Conservation (phyloP, 768 basidiomycete genomes). For the Pulveroboletus sp. region DNA sequence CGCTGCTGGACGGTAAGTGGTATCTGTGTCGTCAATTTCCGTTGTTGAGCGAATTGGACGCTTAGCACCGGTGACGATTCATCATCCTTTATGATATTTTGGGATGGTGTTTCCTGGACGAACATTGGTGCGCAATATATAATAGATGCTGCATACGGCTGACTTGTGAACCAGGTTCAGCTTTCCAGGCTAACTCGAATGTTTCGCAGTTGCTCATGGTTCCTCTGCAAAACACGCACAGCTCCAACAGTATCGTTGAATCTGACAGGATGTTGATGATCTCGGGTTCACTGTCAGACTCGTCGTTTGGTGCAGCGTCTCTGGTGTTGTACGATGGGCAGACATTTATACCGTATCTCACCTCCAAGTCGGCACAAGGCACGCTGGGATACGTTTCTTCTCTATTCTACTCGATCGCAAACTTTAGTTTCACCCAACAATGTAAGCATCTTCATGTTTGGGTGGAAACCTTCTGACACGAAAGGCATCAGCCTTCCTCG, state of each 20-base stretch:
- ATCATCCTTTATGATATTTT: slow-evolving; percentile 74
- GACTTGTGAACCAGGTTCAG: slow-evolving; percentile 43
- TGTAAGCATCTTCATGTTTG: slow-evolving; percentile 45
- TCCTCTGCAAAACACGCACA: slow-evolving; percentile 77
- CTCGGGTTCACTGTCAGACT: slow-evolving; percentile 71
- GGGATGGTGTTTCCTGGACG: slow-evolving; percentile 81
- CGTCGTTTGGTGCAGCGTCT: slow-evolving; percentile 75
- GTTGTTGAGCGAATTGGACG: neutral
- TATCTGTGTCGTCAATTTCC: neutral
- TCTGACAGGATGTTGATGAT: slow-evolving; percentile 87
- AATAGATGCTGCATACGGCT: neutral
- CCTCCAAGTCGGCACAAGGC: slow-evolving; percentile 64
- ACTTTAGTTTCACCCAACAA: slow-evolving; percentile 69
- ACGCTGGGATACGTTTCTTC: slow-evolving; percentile 67
- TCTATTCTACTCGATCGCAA: slow-evolving; percentile 79
- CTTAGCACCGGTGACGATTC: slow-evolving; percentile 55
- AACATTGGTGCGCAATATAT: slow-evolving; percentile 47
- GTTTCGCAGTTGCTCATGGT: slow-evolving; percentile 89
- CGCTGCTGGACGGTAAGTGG: slow-evolving; percentile 79
- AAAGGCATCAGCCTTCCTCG: slow-evolving; percentile 67
- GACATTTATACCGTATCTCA: slow-evolving; percentile 77
- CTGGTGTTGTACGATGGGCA: slow-evolving; percentile 87
- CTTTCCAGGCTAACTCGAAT: slow-evolving; percentile 53
- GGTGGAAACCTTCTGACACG: neutral
- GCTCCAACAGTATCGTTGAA: slow-evolving; percentile 68